phyloP scores from a whole-genome alignment of 1,139 yeast genomes.

The Debaryomycetaceae sp. region DNA sequence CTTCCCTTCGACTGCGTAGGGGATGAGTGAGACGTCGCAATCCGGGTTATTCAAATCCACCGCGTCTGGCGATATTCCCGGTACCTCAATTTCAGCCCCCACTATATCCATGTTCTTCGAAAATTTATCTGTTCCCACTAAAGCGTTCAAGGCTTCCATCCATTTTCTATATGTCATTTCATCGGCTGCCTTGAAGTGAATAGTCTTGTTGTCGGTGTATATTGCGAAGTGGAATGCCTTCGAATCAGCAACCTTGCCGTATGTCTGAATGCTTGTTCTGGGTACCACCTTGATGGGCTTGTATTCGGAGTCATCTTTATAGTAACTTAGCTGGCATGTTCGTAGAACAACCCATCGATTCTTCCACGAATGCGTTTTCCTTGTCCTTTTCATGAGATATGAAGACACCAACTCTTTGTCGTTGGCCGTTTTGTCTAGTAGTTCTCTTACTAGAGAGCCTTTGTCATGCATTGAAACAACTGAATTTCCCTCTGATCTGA shows the following conservation, averaged over 20 bases:
- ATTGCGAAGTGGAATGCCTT: constrained; percentile 38
- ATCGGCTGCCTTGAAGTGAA: constrained; percentile 41
- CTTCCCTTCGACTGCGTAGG: neutral
- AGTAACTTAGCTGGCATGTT: constrained; percentile 51
- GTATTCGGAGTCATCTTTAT: constrained; percentile 55
- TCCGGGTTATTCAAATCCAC: neutral
- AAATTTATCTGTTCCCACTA: neutral
- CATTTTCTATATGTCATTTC: constrained; percentile 35
- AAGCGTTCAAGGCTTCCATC: constrained; percentile 19
- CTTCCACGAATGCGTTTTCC: constrained; percentile 39
- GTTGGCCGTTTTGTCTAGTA: neutral
- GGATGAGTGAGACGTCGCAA: neutral
- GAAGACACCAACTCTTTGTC: constrained; percentile 10
- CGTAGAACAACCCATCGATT: constrained; percentile 60
- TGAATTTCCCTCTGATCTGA: neutral
- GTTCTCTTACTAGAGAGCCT: neutral
- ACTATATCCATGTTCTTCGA: constrained; percentile 1
- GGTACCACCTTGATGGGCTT: constrained; percentile 49
- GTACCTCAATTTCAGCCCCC: constrained; percentile 1
- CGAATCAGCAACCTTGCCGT: constrained; percentile 28
- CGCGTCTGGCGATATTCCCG: neutral
- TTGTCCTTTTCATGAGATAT: constrained; percentile 19
- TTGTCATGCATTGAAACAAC: neutral
- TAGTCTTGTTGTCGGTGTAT: constrained; percentile 34
- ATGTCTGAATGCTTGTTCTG: constrained; percentile 17